A percentile compares a stretch with the other conserved stretches of the same genome.
phyloP scores from a whole-genome alignment of 768 basidiomycete genomes.

The Artomyces pyxidatus region DNA sequence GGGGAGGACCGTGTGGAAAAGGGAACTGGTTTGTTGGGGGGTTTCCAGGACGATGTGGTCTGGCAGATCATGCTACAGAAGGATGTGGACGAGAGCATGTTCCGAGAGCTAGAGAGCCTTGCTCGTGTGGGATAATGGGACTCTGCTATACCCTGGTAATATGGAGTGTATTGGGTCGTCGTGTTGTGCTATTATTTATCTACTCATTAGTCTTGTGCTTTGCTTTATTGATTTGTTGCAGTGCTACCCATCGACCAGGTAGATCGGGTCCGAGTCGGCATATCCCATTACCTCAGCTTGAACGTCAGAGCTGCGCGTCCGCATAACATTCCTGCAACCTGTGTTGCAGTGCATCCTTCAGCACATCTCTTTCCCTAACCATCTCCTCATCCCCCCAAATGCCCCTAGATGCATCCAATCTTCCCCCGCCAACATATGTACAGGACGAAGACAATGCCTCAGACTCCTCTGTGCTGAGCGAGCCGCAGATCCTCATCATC shows the following conservation, averaged over 20 bases:
- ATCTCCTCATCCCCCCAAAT: not conserved
- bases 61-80: conserved; percentile 67
- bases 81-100: conserved; percentile 68
- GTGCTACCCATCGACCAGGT: conserved; percentile 4
- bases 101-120: conserved; percentile 73
- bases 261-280: too few relatives aligned
- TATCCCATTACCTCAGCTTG: conserved; percentile 3
- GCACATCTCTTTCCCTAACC: conserved; percentile 1
- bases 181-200: not conserved
- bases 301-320: not conserved
- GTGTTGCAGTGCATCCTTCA: too few relatives aligned
- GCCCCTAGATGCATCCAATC: conserved; percentile 1
- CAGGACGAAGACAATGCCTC: conserved; percentile 1
- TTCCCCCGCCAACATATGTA: conserved; percentile 12
- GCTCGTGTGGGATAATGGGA: conserved; percentile 48
- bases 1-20: conserved; percentile 58
- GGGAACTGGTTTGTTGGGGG: conserved; percentile 69
- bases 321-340: not conserved
- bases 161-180: too few relatives aligned
- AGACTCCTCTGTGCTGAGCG: not conserved
- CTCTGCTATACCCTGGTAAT: not conserved
- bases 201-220: too few relatives aligned
- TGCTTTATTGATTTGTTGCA: not conserved
- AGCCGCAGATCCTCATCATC: conserved; percentile 65
- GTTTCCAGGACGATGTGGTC: conserved; percentile 55